A percentile compares a stretch with the other conserved stretches of the same genome.
phyloP scores from a whole-genome alignment of 2,329 filamentous ascomycete genomes.

The Alternaria consortialis region DNA sequence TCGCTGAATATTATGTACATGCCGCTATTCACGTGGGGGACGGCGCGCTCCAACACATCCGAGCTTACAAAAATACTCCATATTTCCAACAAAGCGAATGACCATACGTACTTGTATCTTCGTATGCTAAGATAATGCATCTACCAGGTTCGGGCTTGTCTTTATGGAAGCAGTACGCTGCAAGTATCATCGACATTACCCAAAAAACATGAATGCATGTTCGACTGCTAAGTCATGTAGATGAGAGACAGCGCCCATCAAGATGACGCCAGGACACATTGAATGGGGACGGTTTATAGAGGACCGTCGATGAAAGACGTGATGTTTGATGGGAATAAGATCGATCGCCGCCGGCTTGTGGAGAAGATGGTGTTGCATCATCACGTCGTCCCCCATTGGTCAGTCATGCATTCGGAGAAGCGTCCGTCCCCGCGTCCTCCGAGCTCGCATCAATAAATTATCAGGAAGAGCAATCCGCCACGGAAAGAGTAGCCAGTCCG shows the following conservation, averaged over 20 bases:
- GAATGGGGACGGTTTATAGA: neutral
- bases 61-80: neutral
- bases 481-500: slow-evolving; percentile 29
- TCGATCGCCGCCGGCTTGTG: neutral
- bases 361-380: slow-evolving; percentile 13
- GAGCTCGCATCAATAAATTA: slow-evolving; percentile 42
- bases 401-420: slow-evolving; percentile 15
- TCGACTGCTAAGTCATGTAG: neutral
- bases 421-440: slow-evolving; percentile 28
- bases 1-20: neutral
- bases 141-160: no score
- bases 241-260: neutral
- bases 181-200: no score
- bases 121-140: neutral
- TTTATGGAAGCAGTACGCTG: no score
- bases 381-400: slow-evolving; percentile 34
- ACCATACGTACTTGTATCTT: neutral
- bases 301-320: neutral
- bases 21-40: neutral
- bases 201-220: neutral
- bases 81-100: neutral
- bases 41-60: neutral
- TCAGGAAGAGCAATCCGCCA: slow-evolving; percentile 13
- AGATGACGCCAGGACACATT: no score
- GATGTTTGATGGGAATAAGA: neutral